Percentiles rank a stretch among this genome's conserved stretches.
phyloP scores from a whole-genome alignment of 495 filamentous ascomycete genomes.

The Terfezia boudieri region DNA sequence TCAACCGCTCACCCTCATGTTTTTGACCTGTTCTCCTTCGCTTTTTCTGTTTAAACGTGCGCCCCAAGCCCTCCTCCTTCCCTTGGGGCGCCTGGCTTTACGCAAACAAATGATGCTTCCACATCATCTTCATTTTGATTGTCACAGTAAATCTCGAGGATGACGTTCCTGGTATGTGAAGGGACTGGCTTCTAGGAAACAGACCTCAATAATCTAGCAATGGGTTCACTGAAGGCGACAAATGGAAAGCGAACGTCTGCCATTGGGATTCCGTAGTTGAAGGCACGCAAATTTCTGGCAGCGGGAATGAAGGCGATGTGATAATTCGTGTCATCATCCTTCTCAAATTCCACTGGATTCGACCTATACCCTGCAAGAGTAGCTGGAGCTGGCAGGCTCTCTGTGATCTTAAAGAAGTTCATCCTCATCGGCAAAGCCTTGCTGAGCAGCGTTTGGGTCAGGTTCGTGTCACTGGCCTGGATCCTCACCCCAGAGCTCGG shows the following conservation, averaged over 20 bases:
- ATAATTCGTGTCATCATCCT: constrained; percentile 93
- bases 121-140: constrained; percentile 83
- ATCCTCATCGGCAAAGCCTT: too few relatives aligned
- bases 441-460: too few relatives aligned
- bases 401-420: too few relatives aligned
- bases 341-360: constrained; percentile 88
- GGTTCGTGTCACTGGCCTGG: too few relatives aligned
- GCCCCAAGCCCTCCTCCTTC: neutral
- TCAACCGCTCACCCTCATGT: neutral
- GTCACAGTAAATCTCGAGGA: constrained; percentile 89
- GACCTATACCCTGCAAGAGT: constrained; percentile 67
- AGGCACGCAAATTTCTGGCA: constrained; percentile 83
- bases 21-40: neutral
- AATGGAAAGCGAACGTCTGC: constrained; percentile 49
- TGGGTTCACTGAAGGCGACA: too few relatives aligned
- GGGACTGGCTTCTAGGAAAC: constrained; percentile 86
- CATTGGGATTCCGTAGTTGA: constrained; percentile 87
- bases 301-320: constrained; percentile 99
- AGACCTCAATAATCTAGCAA: constrained; percentile 46
- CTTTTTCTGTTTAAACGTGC: neutral
- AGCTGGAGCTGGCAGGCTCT: constrained; percentile 59
- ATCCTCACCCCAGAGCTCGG: too few relatives aligned
- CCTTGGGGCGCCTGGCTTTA: neutral
- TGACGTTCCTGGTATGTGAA: constrained; percentile 76
- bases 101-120: constrained; percentile 69